Evolutionary conservation across 331 rosid species (phyloP), one percentile per base, ranked within the genome.

Genomic region (Pyrus hybrid): DNA sequence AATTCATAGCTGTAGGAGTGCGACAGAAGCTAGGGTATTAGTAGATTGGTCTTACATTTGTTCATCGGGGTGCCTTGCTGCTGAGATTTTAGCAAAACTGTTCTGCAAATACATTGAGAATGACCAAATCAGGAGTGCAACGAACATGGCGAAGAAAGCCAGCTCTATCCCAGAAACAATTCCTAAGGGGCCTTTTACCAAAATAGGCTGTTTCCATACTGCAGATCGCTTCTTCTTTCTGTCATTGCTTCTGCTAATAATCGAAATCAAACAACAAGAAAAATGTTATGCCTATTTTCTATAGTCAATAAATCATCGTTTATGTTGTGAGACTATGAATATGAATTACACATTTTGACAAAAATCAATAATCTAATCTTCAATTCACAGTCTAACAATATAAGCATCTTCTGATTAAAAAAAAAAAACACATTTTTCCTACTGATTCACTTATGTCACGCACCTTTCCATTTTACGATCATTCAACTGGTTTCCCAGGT

Each of bases 171-270:
- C 62, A 0, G 91, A 86, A 54, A 89, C 97, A 43, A 91, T 87
- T 17, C 95, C 95, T 14, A 89, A 88, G 65, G 95, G 95, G 8
- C 93, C 93, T 82, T 80, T 89, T 2, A 83, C 84, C 17, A 85
- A 17, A 72, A 82, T 53, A 14, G 72, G 79, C 26, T 66, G 32
- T 66, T 33, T 49, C 63, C 64, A 65, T 26, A 30, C 3, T 6
- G 64, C 56, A 28, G 45, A 43, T 10, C 35, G 33, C 35, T 14
- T 53, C 0, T 53, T 53, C 60, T 83, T 76, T 51, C 60, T 29
- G 23, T 35, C 80, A 33, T 67, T 51, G 71, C 76, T 76, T 74
- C 51, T 28, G 60, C 2, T 6, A 13, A 32, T 49, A 20, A 22
- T 14, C 3, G 53, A 9, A 25, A 7, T 32, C 49, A 9, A 14